Evolutionary conservation across 257 asterid genomes (phyloP), one percentile per base, ranked within the genome.

Genomic region (Solanum virginianum): DNA sequence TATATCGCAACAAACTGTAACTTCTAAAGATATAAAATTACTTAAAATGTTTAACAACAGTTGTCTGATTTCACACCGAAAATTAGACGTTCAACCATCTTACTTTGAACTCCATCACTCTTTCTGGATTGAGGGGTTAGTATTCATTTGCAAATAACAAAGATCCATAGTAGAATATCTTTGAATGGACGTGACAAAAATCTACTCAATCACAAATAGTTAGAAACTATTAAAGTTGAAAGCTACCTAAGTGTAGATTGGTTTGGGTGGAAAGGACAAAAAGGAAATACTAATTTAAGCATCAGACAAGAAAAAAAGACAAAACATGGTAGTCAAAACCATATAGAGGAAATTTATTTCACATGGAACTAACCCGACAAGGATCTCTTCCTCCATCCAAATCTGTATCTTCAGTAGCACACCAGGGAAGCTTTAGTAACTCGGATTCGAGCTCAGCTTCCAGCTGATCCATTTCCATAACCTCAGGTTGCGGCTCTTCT

Each of bases 401-500:
- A 81, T 84, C 83, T 8, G 69, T 86, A 79, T 86, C 80, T 85
- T 90, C 92, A 6, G 84, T 63, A 20, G 68, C 83, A 59, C 85
- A 86, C 89, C 87, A 88, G 1, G 92, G 93, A 88, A 93, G 92
- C 87, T 92, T 93, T 86, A 90, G 89, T 13, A 92, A 83, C 72
- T 93, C 95, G 3, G 84, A 85, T 60, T 90, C 90, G 1, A 93
- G 89, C 85, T 92, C 94, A 9, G 93, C 91, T 87, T 90, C 94
- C 62, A 93, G 86, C 86, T 86, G 91, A 89, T 92, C 91, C 91
- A 93, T 87, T 84, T 90, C 94, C 85, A 90, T 57, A 18, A 86
- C 89, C 56, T 91, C 92, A 8, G 90, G 90, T 71, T 53, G 87
- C 85, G 63, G 90, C 55, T 90, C 91, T 66, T 89, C 93, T 10